These are phyloP conservation scores for Ophiocordyceps camponoti-floridani DNA, from an alignment of 2,329 filamentous ascomycete species.

Conservation along the genomic window DNA sequence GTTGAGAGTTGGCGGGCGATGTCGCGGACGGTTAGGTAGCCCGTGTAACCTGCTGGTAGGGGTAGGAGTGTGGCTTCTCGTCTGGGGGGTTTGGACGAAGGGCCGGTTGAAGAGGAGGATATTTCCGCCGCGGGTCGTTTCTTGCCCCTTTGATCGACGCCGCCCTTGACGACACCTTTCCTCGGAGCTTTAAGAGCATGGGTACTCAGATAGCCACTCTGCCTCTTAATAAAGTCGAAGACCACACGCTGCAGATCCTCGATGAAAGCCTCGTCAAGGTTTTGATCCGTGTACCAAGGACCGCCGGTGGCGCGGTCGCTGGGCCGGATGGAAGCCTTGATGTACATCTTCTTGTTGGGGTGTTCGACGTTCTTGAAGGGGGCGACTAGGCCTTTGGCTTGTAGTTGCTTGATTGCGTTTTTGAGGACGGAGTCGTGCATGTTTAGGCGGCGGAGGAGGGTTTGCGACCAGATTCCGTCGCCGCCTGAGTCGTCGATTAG, in stretches of 20 bases:
- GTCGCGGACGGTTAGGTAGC: slow-evolving; percentile 64
- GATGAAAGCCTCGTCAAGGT: slow-evolving; percentile 79
- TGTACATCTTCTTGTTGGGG: slow-evolving; percentile 88
- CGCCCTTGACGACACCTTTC: slow-evolving; percentile 35
- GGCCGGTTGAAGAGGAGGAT: slow-evolving; percentile 5
- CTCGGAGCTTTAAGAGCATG: slow-evolving; percentile 26
- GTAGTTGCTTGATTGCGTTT: slow-evolving; percentile 67
- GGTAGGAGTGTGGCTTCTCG: slow-evolving; percentile 27
- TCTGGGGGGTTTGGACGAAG: slow-evolving; percentile 6
- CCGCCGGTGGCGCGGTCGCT: slow-evolving; percentile 85
- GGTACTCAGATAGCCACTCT: slow-evolving; percentile 48
- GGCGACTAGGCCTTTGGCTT: slow-evolving; percentile 66
- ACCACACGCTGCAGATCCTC: slow-evolving; percentile 56
- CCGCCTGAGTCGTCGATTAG: slow-evolving; percentile 73
- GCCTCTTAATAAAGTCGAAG: slow-evolving; percentile 51
- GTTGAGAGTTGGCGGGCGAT: slow-evolving; percentile 60
- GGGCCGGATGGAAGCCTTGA: slow-evolving; percentile 68
- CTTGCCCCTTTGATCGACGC: slow-evolving; percentile 21
- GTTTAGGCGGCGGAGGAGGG: slow-evolving; percentile 61
- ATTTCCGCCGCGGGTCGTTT: slow-evolving; percentile 31
- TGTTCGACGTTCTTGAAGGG: slow-evolving; percentile 84
- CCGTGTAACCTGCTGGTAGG: slow-evolving; percentile 47
- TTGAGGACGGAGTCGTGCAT: slow-evolving; percentile 73
- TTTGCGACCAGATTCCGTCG: slow-evolving; percentile 82
- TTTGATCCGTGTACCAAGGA: slow-evolving; percentile 84